Evolutionary conservation across 345 rosid species (phyloP), one percentile per base, ranked within the genome.

Genomic region (Cardiospermum halicacabum): DNA sequence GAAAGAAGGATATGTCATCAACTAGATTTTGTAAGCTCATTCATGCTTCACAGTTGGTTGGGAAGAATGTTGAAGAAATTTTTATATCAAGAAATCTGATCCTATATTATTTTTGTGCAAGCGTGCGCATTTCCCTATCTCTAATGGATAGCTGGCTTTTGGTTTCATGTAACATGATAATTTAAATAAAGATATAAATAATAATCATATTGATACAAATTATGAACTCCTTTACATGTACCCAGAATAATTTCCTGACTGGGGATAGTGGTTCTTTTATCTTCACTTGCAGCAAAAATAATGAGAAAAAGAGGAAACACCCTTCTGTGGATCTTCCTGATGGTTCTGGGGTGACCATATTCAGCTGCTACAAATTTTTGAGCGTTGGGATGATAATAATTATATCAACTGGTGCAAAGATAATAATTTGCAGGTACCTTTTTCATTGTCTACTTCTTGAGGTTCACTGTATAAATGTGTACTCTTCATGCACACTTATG

Each of bases 301-400:
- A 54, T 56, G 99, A 87, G 60, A 91, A 82, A 87, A 91, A 94
- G 85, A 83, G 92, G 78, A 94, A 91, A 74, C 85, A 72, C 27
- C 27, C 78, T 27, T 69, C 80, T 28, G 65, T 68, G 49, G 86
- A 81, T 64, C 97, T 90, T 77, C 97, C 97, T 59, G 93, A 88
- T 77, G 99, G 97, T 57, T 88, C 88, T 54, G 67, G 66, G 99
- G 99, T 69, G 99, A 94, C 77, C 97, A 94, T 78, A 85, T 91
- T 67, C 96, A 91, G 56, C 67, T 91, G 75, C 87, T 94, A 53
- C 97, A 94, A 80, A 89, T 94, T 66, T 94, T 49, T 56, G 96
- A 91, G 74, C 70, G 69, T 21, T 91, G 99, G 97, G 87, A 84
- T 77, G 80, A 77, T 67, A 71, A 64, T 67, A 80, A 76, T 65